Evolutionary conservation across 2,329 filamentous ascomycete genomes (phyloP).

Genomic region (Aspergillus hortae): DNA sequence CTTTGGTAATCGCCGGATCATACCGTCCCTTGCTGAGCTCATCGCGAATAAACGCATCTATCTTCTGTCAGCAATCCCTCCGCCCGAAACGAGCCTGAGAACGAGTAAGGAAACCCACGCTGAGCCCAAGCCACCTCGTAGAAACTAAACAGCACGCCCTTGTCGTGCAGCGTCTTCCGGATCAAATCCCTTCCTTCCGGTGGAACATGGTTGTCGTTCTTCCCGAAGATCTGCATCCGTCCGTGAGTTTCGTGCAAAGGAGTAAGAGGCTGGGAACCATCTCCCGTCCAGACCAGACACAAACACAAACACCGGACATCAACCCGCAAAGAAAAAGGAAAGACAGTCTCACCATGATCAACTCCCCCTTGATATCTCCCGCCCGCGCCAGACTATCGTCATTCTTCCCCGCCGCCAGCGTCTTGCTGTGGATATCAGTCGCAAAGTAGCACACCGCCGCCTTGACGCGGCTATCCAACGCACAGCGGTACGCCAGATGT

Average conservation of each 20-base stretch:
- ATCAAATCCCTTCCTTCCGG: slow-evolving; percentile 79
- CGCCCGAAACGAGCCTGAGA: not conserved
- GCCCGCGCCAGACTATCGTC: slow-evolving; percentile 62
- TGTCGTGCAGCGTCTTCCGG: slow-evolving; percentile 73
- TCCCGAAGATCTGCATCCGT: slow-evolving; percentile 69
- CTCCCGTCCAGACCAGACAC: no score
- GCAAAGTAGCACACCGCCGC: slow-evolving; percentile 87
- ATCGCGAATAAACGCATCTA: slow-evolving; percentile 85
- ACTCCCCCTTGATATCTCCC: slow-evolving; percentile 68
- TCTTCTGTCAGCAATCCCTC: not conserved
- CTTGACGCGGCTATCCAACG: slow-evolving; percentile 71
- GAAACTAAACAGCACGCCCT: slow-evolving; percentile 71
- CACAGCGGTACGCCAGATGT: slow-evolving; percentile 72
- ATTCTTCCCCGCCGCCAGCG: slow-evolving; percentile 65
- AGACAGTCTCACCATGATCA: slow-evolving; percentile 59
- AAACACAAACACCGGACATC: no score
- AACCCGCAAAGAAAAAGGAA: not conserved
- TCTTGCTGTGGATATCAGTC: slow-evolving; percentile 80
- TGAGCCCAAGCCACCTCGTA: slow-evolving; percentile 93
- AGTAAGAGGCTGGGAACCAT: no score
- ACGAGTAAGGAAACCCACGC: slow-evolving; percentile 45
- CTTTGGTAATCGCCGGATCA: slow-evolving; percentile 78
- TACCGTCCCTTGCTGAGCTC: slow-evolving; percentile 92
- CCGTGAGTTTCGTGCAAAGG: slow-evolving; percentile 1
- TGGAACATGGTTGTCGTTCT: slow-evolving; percentile 86